Conservation (phyloP, 164 flowering plant genomes). For the Vitis rupestris region DNA sequence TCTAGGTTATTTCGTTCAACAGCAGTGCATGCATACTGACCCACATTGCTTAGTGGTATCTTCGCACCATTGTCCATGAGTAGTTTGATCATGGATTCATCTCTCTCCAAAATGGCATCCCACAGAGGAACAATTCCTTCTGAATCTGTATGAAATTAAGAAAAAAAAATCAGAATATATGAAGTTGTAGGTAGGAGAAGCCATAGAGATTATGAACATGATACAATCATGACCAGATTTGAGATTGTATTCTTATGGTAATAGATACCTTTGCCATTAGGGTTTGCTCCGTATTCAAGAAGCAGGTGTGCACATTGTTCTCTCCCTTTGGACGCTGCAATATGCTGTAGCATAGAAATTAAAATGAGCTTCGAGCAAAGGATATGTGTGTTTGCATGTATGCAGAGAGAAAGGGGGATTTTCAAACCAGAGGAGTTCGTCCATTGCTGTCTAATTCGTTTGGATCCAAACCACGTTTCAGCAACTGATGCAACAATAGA, state of each 20-base stretch:
- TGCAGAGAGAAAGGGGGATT: neutral
- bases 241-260: neutral
- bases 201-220: too few relatives aligned
- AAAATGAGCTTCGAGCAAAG: neutral
- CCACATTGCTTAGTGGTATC: slow-evolving; percentile 39
- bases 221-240: too few relatives aligned
- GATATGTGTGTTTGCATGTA: neutral
- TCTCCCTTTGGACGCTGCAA: slow-evolving; percentile 56
- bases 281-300: slow-evolving; percentile 56
- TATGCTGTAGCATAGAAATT: slow-evolving; percentile 37
- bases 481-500: slow-evolving; percentile 45
- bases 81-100: slow-evolving; percentile 36
- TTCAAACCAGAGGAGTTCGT: slow-evolving; percentile 49
- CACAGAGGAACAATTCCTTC: slow-evolving; percentile 59
- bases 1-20: slow-evolving; percentile 51
- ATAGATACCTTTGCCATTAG: slow-evolving; percentile 51
- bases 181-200: too few relatives aligned
- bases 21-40: slow-evolving; percentile 44
- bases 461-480: slow-evolving; percentile 54
- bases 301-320: slow-evolving; percentile 42
- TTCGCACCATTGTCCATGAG: slow-evolving; percentile 45
- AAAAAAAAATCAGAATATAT: too few relatives aligned
- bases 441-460: slow-evolving; percentile 53
- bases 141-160: slow-evolving; percentile 34
- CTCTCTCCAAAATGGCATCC: slow-evolving; percentile 48